These are phyloP conservation scores for Xylaria sp. DNA, from an alignment of 2,329 filamentous ascomycete species.

Conservation along the genomic window DNA sequence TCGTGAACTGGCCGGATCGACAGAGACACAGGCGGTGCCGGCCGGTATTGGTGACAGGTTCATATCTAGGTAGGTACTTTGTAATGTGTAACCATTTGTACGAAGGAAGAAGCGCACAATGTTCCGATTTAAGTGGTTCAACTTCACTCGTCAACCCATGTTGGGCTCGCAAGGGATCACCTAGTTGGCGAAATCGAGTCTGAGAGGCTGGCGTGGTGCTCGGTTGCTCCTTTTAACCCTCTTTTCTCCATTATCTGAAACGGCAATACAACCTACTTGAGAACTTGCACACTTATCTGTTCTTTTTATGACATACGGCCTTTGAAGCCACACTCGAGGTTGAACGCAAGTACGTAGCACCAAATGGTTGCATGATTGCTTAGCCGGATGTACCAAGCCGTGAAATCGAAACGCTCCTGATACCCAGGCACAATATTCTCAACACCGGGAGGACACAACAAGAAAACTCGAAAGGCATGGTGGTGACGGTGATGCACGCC, in stretches of 20 bases:
- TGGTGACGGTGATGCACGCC: not conserved
- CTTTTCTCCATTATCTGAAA: constrained; percentile 11
- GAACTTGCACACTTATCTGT: not conserved
- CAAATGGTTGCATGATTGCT: constrained; percentile 3
- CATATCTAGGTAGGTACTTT: no score
- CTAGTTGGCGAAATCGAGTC: no score
- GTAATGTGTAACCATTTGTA: constrained; percentile 3
- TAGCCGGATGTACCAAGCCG: constrained; percentile 22
- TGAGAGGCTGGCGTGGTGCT: constrained; percentile 4
- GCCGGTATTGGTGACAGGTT: not conserved
- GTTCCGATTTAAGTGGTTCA: not conserved
- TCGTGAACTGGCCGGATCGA: no score
- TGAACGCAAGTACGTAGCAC: not conserved
- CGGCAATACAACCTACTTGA: constrained; percentile 4
- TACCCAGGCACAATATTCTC: not conserved
- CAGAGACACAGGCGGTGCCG: no score
- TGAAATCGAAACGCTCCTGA: constrained; percentile 22
- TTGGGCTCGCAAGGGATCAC: no score
- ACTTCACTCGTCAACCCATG: not conserved
- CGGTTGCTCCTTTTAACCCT: not conserved
- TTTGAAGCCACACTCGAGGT: not conserved
- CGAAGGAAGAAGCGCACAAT: not conserved
- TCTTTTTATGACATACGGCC: not conserved
- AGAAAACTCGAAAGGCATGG: not conserved
- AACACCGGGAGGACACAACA: not conserved